phyloP scores from a whole-genome alignment of 2,329 filamentous ascomycete species.

The Trichophyton simii region DNA sequence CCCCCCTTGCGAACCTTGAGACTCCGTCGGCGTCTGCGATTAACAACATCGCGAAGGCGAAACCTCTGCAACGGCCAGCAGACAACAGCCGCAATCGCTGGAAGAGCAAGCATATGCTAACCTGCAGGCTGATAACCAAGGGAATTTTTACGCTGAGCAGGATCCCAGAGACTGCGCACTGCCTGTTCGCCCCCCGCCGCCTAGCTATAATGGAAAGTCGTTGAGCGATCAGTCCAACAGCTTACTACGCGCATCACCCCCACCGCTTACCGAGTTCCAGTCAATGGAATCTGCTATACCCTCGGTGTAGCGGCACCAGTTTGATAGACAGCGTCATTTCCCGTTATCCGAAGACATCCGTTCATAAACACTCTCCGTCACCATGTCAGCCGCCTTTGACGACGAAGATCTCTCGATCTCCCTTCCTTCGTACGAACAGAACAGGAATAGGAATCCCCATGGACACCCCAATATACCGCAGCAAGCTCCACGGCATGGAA shows the following conservation, averaged over 20 bases:
- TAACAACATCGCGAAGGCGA: neutral
- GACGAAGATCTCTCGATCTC: slow-evolving; percentile 29
- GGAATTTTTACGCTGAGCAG: too few species aligned
- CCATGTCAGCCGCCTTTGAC: slow-evolving; percentile 26
- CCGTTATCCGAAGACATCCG: neutral
- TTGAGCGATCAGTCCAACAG: neutral
- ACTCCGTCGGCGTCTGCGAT: too few species aligned
- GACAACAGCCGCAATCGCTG: neutral
- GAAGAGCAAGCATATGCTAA: neutral
- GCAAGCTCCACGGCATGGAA: slow-evolving; percentile 5
- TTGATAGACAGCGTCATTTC: neutral
- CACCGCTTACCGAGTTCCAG: neutral
- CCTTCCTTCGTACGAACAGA: slow-evolving; percentile 17
- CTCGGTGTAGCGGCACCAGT: neutral
- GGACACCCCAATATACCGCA: slow-evolving; percentile 13
- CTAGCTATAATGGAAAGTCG: neutral
- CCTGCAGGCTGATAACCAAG: too few species aligned
- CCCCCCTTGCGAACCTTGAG: neutral
- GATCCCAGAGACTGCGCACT: too few species aligned
- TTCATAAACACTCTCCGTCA: neutral
- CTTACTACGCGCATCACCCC: neutral
- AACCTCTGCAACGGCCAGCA: neutral
- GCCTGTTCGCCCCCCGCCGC: neutral
- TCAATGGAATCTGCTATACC: neutral
- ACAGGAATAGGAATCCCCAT: slow-evolving; percentile 11